These are phyloP conservation scores for Metschnikowia hibisci DNA, from an alignment of 805 yeast species.

Conservation along the genomic window DNA sequence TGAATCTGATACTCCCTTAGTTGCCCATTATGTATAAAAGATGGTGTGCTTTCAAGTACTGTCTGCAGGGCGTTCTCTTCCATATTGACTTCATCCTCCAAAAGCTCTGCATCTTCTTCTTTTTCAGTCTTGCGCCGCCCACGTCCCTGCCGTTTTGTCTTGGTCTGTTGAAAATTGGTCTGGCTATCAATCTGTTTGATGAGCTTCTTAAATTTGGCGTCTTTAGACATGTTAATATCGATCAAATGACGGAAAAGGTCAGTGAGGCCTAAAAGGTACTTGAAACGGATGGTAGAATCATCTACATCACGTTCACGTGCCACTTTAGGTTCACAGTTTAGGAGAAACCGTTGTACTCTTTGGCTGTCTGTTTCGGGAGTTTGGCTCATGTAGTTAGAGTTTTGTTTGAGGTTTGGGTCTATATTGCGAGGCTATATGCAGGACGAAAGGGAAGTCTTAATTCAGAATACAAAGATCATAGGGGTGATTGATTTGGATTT, in stretches of 20 bases:
- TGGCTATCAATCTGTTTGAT: slow-evolving; percentile 55
- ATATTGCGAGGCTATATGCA: no score
- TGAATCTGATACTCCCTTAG: slow-evolving; percentile 91
- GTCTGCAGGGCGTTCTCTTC: slow-evolving; percentile 48
- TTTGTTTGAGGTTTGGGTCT: neutral
- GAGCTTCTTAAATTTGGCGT: slow-evolving; percentile 60
- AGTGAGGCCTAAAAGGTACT: slow-evolving; percentile 74
- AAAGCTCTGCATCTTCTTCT: slow-evolving; percentile 91
- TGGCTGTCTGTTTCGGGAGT: slow-evolving; percentile 6
- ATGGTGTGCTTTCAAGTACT: slow-evolving; percentile 83
- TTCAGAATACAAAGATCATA: no score
- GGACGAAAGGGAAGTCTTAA: no score
- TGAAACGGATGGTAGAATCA: slow-evolving; percentile 75
- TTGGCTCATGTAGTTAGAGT: neutral
- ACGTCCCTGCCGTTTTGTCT: slow-evolving; percentile 36
- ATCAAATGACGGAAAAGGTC: slow-evolving; percentile 87
- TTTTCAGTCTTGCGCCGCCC: slow-evolving; percentile 80
- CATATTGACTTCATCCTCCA: slow-evolving; percentile 74
- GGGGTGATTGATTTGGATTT: no score
- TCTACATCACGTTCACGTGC: slow-evolving; percentile 50
- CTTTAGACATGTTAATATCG: slow-evolving; percentile 74
- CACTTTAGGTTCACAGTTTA: slow-evolving; percentile 47
- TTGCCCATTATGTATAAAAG: slow-evolving; percentile 63
- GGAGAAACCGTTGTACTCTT: slow-evolving; percentile 11
- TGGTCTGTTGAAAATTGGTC: slow-evolving; percentile 33